Conservation (phyloP, 768 basidiomycete species). For the Macrolepiota fuliginosa region DNA sequence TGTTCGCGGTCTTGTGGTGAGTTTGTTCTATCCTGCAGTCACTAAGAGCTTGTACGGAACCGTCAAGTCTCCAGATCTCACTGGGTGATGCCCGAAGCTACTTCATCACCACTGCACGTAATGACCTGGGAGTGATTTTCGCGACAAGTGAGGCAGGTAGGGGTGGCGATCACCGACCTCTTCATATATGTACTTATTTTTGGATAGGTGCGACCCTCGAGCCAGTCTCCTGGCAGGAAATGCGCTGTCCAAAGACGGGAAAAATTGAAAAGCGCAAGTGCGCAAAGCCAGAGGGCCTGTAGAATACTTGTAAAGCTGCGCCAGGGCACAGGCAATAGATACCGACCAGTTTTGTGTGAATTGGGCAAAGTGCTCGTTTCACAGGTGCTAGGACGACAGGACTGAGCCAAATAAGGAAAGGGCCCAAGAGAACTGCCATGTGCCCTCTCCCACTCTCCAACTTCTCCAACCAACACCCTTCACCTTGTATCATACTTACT, state of each 20-base stretch:
- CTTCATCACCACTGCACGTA: constrained; percentile 87
- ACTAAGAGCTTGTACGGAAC: background rate
- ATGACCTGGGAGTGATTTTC: constrained; percentile 89
- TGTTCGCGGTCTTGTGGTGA: constrained; percentile 80
- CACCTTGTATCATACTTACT: constrained; percentile 9
- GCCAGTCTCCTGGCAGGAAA: constrained; percentile 87
- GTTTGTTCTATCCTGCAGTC: constrained; percentile 22
- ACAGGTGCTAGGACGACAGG: constrained; percentile 3
- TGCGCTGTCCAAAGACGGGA: constrained; percentile 84
- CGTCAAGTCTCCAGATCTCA: constrained; percentile 60
- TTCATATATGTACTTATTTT: background rate
- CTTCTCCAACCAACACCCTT: constrained; percentile 6
- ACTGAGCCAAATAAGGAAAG: constrained; percentile 29
- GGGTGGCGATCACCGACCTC: constrained; percentile 18
- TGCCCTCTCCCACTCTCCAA: constrained; percentile 3
- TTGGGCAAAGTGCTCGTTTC: background rate
- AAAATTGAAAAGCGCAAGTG: constrained; percentile 81
- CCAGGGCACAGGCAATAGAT: background rate
- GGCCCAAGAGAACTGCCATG: constrained; percentile 3
- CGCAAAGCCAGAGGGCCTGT: constrained; percentile 75
- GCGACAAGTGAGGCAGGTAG: constrained; percentile 84
- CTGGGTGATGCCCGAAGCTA: constrained; percentile 90
- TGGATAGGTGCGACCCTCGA: constrained; percentile 73
- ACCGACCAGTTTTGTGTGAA: background rate
- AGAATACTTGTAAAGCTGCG: constrained; percentile 18